Percentiles rank a stretch among this genome's conserved stretches.
phyloP scores from a whole-genome alignment of 1,284 basidiomycete species.

The Puccinia horiana region DNA sequence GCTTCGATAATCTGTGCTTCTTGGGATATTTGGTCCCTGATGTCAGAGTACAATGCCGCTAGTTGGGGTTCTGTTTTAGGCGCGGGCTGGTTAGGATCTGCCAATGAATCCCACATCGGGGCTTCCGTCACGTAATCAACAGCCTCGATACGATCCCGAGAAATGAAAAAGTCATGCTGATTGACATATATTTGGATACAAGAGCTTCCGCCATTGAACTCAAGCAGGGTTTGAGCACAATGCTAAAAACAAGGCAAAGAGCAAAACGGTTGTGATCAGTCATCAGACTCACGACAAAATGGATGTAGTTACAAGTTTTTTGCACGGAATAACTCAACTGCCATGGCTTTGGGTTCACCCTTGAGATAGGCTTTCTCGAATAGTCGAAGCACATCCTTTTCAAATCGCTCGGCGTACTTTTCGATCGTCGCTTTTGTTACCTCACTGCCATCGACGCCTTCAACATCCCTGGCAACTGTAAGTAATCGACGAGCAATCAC shows the following conservation, averaged over 20 bases:
- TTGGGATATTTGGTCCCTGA: constrained; percentile 84
- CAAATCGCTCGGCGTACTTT: constrained; percentile 95
- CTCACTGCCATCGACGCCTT: constrained; percentile 63
- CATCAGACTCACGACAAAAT: background rate
- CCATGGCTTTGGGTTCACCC: constrained; percentile 99
- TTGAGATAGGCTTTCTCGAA: constrained; percentile 94
- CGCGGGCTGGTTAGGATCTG: constrained; percentile 75
- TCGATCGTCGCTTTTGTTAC: constrained; percentile 85
- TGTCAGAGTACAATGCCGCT: constrained; percentile 78
- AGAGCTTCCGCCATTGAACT: constrained; percentile 95
- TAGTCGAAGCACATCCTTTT: constrained; percentile 94
- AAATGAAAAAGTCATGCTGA: constrained; percentile 98
- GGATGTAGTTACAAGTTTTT: no score
- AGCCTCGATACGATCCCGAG: constrained; percentile 68
- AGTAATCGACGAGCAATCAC: constrained; percentile 82
- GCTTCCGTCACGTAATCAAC: constrained; percentile 54
- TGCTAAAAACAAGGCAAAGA: constrained; percentile 66
- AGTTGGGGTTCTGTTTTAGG: constrained; percentile 81
- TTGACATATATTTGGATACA: constrained; percentile 99
- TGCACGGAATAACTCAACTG: constrained; percentile 65
- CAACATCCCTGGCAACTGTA: constrained; percentile 87
- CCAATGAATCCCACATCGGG: constrained; percentile 74
- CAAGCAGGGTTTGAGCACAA: constrained; percentile 91
- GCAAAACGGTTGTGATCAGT: background rate
- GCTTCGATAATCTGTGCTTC: constrained; percentile 98